These are phyloP conservation scores for Puccinia coronata DNA, from an alignment of 1,284 basidiomycete genomes.

Conservation along the genomic window DNA sequence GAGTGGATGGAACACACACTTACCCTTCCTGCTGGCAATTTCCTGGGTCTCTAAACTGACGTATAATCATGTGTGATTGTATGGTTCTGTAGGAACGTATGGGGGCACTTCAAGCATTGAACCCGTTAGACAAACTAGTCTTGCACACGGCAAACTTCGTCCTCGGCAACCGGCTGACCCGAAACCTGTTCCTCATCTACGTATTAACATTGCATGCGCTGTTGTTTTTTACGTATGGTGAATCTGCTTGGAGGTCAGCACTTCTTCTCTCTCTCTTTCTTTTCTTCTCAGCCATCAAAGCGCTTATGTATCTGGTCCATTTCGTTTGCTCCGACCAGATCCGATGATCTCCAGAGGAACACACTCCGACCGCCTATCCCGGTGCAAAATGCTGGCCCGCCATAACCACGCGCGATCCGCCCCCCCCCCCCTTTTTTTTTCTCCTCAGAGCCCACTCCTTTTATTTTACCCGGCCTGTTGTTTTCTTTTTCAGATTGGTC, in stretches of 20 bases:
- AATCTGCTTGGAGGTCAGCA: constrained; percentile 60
- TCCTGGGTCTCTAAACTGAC: background rate
- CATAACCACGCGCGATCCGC: background rate
- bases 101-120: constrained; percentile 83
- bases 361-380: constrained; percentile 1
- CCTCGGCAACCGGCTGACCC: constrained; percentile 72
- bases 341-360: constrained; percentile 4
- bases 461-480: too few species aligned
- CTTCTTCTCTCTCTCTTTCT: background rate
- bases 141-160: constrained; percentile 81
- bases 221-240: constrained; percentile 70
- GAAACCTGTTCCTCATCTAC: constrained; percentile 77
- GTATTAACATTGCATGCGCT: constrained; percentile 77
- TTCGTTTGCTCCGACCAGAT: background rate
- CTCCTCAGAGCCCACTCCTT: background rate
- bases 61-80: background rate
- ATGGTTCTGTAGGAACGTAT: constrained; percentile 75
- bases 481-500: too few species aligned
- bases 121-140: constrained; percentile 84
- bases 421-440: background rate
- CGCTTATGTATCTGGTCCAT: background rate
- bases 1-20: constrained; percentile 8
- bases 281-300: too few species aligned
- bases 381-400: background rate
- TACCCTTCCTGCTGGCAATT: constrained; percentile 10